Conservation (phyloP, 257 asterid species). For the Anisodus tanguticus region DNA sequence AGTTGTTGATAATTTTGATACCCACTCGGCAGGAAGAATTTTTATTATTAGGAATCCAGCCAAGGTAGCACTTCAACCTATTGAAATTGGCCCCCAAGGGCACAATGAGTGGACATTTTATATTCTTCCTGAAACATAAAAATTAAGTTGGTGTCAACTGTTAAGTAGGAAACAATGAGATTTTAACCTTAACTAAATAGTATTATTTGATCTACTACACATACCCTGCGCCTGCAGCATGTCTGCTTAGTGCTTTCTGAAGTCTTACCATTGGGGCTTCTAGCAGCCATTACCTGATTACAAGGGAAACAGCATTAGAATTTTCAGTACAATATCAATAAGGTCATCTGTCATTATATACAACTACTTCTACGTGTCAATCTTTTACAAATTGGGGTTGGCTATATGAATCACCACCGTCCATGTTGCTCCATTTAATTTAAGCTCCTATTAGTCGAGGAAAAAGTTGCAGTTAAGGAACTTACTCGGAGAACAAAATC, state of each 20-base stretch:
- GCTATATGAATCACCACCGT: too few species aligned
- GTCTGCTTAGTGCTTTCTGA: conserved; percentile 68
- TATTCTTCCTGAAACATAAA: conserved; percentile 53
- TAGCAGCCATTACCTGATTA: conserved; percentile 91
- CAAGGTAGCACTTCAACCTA: too few species aligned
- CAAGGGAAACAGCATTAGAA: conserved; percentile 19
- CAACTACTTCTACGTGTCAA: background rate
- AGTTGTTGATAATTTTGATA: too few species aligned
- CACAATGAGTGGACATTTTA: conserved; percentile 83
- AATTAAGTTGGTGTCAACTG: background rate
- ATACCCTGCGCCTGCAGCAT: conserved; percentile 69
- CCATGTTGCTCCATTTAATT: background rate
- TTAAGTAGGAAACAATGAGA: background rate
- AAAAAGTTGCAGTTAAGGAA: conserved; percentile 18
- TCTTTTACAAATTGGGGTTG: background rate
- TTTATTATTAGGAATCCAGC: too few species aligned
- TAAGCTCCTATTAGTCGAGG: background rate
- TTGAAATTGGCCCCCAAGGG: conserved; percentile 38
- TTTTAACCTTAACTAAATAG: background rate
- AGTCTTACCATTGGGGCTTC: conserved; percentile 86
- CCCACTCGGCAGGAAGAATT: too few species aligned
- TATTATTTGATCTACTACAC: background rate
- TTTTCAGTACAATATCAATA: background rate
- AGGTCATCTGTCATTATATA: background rate
- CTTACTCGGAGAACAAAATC: conserved; percentile 91